Conservation (phyloP, 2,329 filamentous ascomycete genomes). For the Amylocarpus encephaloides region DNA sequence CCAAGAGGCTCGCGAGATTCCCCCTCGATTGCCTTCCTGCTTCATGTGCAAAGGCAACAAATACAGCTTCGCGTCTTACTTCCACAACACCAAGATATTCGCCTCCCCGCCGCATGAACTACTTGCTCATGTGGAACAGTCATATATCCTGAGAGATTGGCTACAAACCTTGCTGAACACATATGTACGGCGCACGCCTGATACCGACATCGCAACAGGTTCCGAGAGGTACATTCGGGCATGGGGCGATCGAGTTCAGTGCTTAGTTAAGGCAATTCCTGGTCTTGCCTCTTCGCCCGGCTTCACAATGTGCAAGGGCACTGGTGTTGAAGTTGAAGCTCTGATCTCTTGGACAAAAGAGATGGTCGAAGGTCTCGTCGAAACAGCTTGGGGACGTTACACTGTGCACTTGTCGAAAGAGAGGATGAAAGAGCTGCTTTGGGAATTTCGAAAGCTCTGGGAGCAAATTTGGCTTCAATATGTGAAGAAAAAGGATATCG, state of each 20-base stretch:
- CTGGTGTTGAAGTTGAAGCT: conserved; percentile 1
- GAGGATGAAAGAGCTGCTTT: conserved; percentile 11
- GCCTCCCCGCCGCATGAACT: conserved; percentile 21
- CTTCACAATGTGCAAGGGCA: conserved; percentile 2
- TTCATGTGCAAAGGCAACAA: conserved; percentile 20
- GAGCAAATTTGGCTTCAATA: conserved; percentile 13
- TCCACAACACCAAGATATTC: conserved; percentile 24
- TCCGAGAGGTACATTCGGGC: conserved; percentile 9
- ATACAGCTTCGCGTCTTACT: conserved; percentile 25
- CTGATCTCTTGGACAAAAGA: conserved; percentile 15
- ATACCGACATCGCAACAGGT: conserved; percentile 6
- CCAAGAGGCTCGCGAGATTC: no score
- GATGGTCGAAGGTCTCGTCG: conserved; percentile 12
- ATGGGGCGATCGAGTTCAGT: conserved; percentile 15
- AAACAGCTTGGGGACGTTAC: conserved; percentile 9
- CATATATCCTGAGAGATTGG: conserved; percentile 21
- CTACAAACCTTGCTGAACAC: conserved; percentile 22
- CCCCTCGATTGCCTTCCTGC: no score
- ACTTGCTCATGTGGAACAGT: conserved; percentile 19
- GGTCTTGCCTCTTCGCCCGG: background rate
- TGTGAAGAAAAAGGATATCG: background rate
- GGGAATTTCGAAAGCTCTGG: conserved; percentile 20
- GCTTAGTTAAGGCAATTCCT: conserved; percentile 11
- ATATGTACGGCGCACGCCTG: conserved; percentile 14
- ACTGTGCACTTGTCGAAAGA: conserved; percentile 4